phyloP scores from a whole-genome alignment of 345 rosid genomes.

The Capsella bursapastoris region DNA sequence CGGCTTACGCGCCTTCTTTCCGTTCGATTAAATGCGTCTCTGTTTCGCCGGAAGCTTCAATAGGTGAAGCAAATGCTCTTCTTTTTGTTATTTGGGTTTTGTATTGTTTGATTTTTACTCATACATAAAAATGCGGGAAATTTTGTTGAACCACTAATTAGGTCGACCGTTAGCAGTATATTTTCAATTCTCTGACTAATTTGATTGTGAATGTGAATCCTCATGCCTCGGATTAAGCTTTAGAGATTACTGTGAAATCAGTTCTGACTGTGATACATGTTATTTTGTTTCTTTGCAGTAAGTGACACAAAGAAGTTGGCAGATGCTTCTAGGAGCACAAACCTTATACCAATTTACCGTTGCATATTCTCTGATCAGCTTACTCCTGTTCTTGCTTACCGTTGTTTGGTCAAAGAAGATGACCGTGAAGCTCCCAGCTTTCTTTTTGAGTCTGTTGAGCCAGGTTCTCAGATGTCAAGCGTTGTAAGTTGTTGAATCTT shows the following conservation, averaged over 20 bases:
- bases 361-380: slow-evolving; percentile 90
- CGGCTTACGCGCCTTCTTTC: slow-evolving; percentile 31
- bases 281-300: slow-evolving; percentile 41
- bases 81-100: neutral
- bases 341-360: slow-evolving; percentile 67
- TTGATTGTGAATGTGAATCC: slow-evolving; percentile 15
- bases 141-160: neutral
- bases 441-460: slow-evolving; percentile 84
- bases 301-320: slow-evolving; percentile 50
- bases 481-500: slow-evolving; percentile 54
- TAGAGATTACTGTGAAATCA: neutral
- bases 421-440: slow-evolving; percentile 90
- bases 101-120: slow-evolving; percentile 33
- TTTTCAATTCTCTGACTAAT: neutral
- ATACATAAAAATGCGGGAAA: slow-evolving; percentile 39
- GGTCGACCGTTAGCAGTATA: neutral
- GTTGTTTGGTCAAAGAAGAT: slow-evolving; percentile 86
- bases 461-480: slow-evolving; percentile 59
- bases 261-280: neutral
- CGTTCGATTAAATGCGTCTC: slow-evolving; percentile 54
- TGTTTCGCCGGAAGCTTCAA: slow-evolving; percentile 28
- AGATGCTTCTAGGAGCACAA: slow-evolving; percentile 69
- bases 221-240: neutral
- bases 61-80: slow-evolving; percentile 47
- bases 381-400: slow-evolving; percentile 84